phyloP scores from a whole-genome alignment of 1,284 basidiomycete genomes.

The Boletus semigastroideus region DNA sequence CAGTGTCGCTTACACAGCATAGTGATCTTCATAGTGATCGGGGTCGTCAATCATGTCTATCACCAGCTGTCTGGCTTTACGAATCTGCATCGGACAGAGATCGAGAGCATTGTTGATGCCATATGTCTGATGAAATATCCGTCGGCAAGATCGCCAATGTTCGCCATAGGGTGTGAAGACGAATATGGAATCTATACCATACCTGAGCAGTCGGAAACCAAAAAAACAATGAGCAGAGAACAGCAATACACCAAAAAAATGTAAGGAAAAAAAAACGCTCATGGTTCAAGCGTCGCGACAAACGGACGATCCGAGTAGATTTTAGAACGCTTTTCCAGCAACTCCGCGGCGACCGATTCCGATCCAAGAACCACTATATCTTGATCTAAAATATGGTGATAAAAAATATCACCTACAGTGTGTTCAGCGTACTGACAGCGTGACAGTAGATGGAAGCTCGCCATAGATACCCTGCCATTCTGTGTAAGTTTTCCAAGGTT shows the following conservation, averaged over 20 bases:
- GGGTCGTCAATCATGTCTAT: slow-evolving; percentile 9
- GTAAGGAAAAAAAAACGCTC: slow-evolving; percentile 2
- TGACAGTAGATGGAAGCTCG: background rate
- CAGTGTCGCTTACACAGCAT: background rate
- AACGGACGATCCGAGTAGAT: slow-evolving; percentile 15
- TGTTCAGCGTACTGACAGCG: background rate
- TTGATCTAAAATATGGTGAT: slow-evolving; percentile 11
- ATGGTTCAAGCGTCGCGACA: slow-evolving; percentile 10
- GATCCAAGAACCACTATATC: slow-evolving; percentile 16
- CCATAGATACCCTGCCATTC: slow-evolving; percentile 14
- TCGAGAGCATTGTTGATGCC: background rate
- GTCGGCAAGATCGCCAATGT: slow-evolving; percentile 10
- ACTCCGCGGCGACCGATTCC: background rate
- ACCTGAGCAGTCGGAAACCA: too few relatives aligned
- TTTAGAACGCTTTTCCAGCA: slow-evolving; percentile 16
- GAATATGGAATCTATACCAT: slow-evolving; percentile 3
- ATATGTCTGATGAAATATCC: slow-evolving; percentile 14
- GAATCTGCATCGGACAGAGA: slow-evolving; percentile 14
- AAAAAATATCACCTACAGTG: slow-evolving; percentile 10
- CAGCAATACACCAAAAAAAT: background rate
- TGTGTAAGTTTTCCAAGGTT: slow-evolving; percentile 18
- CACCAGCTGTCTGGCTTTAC: slow-evolving; percentile 9
- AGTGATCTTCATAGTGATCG: slow-evolving; percentile 4
- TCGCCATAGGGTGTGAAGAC: slow-evolving; percentile 9
- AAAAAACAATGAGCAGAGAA: background rate